phyloP scores from a whole-genome alignment of 176 grass and related monocot genomes.

The Cenchrus fungigraminus region DNA sequence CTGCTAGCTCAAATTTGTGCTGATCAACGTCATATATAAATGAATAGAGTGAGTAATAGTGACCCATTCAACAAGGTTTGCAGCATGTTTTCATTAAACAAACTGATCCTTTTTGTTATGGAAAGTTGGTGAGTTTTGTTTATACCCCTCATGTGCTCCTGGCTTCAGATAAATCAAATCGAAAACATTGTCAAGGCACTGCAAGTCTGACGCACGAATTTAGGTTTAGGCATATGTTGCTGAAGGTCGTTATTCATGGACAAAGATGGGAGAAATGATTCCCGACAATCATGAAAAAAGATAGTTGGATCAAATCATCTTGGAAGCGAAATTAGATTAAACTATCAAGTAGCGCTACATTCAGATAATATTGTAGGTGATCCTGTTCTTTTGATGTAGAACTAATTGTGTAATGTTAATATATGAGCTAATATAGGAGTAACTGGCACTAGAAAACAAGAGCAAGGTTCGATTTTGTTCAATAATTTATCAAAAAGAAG shows the following conservation, averaged over 20 bases:
- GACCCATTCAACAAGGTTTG: neutral
- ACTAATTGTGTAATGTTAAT: neutral
- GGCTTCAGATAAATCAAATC: neutral
- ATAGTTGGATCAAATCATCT: no score
- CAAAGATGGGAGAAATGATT: neutral
- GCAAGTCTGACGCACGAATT: neutral
- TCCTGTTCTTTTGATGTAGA: neutral
- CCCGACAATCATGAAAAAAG: neutral
- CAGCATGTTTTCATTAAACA: conserved; percentile 8
- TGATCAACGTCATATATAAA: no score
- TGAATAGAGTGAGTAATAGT: no score
- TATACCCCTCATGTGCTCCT: neutral
- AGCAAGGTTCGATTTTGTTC: neutral
- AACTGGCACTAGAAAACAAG: neutral
- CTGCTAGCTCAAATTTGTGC: no score
- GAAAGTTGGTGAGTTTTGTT: neutral
- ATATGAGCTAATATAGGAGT: neutral
- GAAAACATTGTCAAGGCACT: neutral
- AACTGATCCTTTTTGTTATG: neutral
- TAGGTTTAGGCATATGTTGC: neutral
- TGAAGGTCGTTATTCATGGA: neutral
- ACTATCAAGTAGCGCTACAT: neutral
- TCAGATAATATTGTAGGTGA: neutral
- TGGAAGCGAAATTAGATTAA: neutral
- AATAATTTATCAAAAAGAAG: no score